These are phyloP conservation scores for Pseudogymnoascus verrucosus DNA, from an alignment of 2,329 filamentous ascomycete species.

Conservation along the genomic window DNA sequence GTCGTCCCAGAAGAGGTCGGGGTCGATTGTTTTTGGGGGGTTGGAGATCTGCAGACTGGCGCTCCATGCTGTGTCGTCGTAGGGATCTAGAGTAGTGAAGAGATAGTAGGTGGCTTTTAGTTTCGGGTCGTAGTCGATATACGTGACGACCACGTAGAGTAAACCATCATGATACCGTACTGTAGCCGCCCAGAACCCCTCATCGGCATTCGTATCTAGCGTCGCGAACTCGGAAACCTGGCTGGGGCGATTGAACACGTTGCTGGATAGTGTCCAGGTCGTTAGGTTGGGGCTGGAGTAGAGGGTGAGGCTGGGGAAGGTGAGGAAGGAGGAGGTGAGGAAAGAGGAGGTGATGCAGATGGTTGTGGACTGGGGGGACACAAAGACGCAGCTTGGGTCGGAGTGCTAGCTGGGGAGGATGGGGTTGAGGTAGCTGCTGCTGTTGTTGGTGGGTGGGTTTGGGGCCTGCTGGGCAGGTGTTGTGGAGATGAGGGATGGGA, in stretches of 20 bases:
- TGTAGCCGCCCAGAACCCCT: constrained; percentile 35
- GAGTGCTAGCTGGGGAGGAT: no score
- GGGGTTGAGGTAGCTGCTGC: no score
- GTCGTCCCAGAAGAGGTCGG: no score
- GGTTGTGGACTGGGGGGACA: no score
- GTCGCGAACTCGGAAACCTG: constrained; percentile 26
- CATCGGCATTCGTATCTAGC: constrained; percentile 26
- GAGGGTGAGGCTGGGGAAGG: constrained; percentile 34
- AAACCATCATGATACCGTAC: constrained; percentile 32
- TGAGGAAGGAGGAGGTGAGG: constrained; percentile 32
- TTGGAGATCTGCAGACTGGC: no score
- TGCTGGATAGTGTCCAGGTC: constrained; percentile 27
- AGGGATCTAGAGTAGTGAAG: constrained; percentile 29
- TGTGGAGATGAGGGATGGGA: no score
- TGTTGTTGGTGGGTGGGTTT: no score
- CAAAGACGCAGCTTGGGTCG: no score
- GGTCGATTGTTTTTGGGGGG: no score
- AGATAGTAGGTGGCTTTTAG: constrained; percentile 32
- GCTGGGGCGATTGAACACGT: constrained; percentile 28
- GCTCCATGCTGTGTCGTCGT: no score
- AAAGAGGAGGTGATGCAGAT: no score
- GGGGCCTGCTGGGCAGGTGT: no score
- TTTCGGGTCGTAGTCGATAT: constrained; percentile 30
- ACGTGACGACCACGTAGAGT: constrained; percentile 27
- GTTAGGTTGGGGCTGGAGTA: constrained; percentile 32